A percentile compares a stretch with the other conserved stretches of the same genome.
These are phyloP conservation scores for Cercospora sp. DNA, from an alignment of 2,329 filamentous ascomycete species.

Conservation along the genomic window DNA sequence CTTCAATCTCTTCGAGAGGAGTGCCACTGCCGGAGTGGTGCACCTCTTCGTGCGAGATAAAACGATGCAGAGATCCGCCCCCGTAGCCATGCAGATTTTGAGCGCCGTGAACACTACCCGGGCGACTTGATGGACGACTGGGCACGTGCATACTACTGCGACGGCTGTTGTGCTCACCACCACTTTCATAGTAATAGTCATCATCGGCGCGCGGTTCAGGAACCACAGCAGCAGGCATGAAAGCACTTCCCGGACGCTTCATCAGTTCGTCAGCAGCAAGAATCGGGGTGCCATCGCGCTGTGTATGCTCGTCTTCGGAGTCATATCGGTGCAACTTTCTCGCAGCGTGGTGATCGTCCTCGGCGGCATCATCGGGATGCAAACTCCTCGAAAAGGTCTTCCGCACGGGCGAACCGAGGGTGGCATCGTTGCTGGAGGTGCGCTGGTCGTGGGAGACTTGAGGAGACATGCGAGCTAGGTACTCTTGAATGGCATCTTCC, in stretches of 20 bases:
- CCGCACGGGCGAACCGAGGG: conserved; percentile 46
- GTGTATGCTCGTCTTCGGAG: conserved; percentile 48
- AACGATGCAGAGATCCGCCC: conserved; percentile 59
- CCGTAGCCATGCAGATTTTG: conserved; percentile 24
- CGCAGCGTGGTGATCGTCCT: conserved; percentile 41
- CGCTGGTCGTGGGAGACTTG: conserved; percentile 47
- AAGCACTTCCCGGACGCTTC: conserved; percentile 68
- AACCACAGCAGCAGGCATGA: conserved; percentile 74
- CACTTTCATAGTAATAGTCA: conserved; percentile 53
- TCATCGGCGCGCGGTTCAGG: conserved; percentile 62
- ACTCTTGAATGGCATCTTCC: conserved; percentile 84
- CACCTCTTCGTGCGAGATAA: conserved; percentile 55
- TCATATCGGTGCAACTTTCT: conserved; percentile 45
- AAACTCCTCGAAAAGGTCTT: conserved; percentile 46
- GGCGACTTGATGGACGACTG: conserved; percentile 64
- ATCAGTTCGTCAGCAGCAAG: conserved; percentile 83
- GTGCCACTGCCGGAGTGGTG: conserved; percentile 53
- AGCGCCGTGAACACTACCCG: conserved; percentile 55
- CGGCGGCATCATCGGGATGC: conserved; percentile 41
- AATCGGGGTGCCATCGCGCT: conserved; percentile 72
- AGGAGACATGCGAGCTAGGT: conserved; percentile 72
- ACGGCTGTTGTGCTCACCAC: conserved; percentile 46
- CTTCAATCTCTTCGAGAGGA: conserved; percentile 81
- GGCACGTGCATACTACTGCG: conserved; percentile 55
- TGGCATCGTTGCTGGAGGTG: conserved; percentile 39